Base-by-base conservation (phyloP, 768 basidiomycete species). In the Hypholoma fasciculare region DNA sequence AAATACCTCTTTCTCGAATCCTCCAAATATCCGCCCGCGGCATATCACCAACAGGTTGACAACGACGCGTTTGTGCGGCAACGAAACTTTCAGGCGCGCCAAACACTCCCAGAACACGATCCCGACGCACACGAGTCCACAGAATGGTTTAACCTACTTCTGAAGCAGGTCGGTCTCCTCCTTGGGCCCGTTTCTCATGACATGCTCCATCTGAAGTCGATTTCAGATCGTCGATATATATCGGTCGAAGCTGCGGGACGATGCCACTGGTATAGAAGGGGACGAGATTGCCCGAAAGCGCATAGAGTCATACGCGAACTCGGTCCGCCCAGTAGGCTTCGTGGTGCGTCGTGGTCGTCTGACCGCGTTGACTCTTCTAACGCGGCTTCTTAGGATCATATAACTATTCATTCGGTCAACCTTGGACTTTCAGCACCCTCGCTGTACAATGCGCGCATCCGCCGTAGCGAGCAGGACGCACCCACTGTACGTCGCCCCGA, bases 1-100 rank as follows among this genome's bases (percentile, higher is more conserved):
- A 92, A 92, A 69, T 98, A 97, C 75, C 87, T 98, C 56, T 97
- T 99, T 69, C 88, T 99, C 61, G 93, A 97, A 65, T 85, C 91
- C 6, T 79, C 85, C 26, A 76, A 82, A 58, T 74, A 81, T 61
- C 80, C 81, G 0, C 79, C 82, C 65, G 82, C 82, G 1, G 76
- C 81, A 36, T 89, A 86, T 71, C 87, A 85, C 64, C 83, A 86
- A 2, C 78, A 79, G 57, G 73, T 81, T 49, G 82, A 83, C 62
- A 77, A 73, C 23, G 78, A 84, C 62, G 69, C 73, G 38, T 71
- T 78, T 34, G 67, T 75, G 26, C 75, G 76, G 49, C 76, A 77
- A 52, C 72, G 71, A 39, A 73, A 72, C 46, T 61, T 68, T 42
- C 57, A 63, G 12, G 57, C 63, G 17, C 71, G 71, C 53, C 57